These are phyloP conservation scores for Talaromyces liani DNA, from an alignment of 495 filamentous ascomycete genomes.

Conservation along the genomic window DNA sequence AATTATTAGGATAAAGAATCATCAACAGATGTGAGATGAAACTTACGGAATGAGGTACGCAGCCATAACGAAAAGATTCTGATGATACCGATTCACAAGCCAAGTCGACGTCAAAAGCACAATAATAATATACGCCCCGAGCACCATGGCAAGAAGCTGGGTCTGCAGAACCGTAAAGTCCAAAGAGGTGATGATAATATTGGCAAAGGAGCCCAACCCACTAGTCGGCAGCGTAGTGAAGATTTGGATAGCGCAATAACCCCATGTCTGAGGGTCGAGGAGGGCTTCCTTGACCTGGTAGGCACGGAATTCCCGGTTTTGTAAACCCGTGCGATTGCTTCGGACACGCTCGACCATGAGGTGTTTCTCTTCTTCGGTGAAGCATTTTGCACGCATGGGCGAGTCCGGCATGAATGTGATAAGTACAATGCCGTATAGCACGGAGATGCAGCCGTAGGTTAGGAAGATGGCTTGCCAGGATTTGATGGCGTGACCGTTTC, in stretches of 20 bases:
- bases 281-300: constrained; percentile 39
- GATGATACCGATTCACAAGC: constrained; percentile 54
- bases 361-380: constrained; percentile 42
- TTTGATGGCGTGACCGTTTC: constrained; percentile 28
- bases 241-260: constrained; percentile 48
- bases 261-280: constrained; percentile 37
- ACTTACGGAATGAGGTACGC: constrained; percentile 48
- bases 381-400: constrained; percentile 42
- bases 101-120: constrained; percentile 55
- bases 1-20: background rate
- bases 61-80: constrained; percentile 59
- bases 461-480: constrained; percentile 57
- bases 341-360: constrained; percentile 41
- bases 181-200: constrained; percentile 47
- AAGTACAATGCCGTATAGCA: constrained; percentile 43
- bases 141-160: constrained; percentile 54
- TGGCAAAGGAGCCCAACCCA: constrained; percentile 59
- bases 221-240: constrained; percentile 62
- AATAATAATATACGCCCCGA: constrained; percentile 63
- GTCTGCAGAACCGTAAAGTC: constrained; percentile 36
- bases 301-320: constrained; percentile 41
- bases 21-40: background rate
- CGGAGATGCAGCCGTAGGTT: constrained; percentile 45
- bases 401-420: constrained; percentile 42
- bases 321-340: constrained; percentile 46